phyloP scores from a whole-genome alignment of 371 early-diverging fungal species.

The Sporodiniella umbellata region DNA sequence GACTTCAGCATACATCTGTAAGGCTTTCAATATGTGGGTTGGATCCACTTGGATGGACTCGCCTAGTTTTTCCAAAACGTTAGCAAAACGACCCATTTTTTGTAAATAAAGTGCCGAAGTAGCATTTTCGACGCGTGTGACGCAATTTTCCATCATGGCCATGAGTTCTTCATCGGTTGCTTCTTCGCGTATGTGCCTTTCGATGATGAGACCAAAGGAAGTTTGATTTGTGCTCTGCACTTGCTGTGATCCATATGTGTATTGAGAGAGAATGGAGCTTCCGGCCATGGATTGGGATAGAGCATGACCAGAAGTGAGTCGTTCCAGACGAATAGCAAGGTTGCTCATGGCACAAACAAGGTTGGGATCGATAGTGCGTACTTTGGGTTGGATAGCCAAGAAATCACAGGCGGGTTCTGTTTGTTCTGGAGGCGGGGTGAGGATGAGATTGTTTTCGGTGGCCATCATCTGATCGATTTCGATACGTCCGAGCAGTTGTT shows the following conservation, averaged over 20 bases:
- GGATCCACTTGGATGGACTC: slow-evolving; percentile 57
- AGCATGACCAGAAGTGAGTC: slow-evolving; percentile 34
- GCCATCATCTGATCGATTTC: slow-evolving; percentile 31
- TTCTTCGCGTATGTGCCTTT: slow-evolving; percentile 49
- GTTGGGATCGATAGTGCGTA: slow-evolving; percentile 30
- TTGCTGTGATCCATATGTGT: slow-evolving; percentile 7
- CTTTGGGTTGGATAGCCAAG: not conserved
- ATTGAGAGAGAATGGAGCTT: slow-evolving; percentile 21
- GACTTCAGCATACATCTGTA: slow-evolving; percentile 61
- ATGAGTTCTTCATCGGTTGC: slow-evolving; percentile 59
- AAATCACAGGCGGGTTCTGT: slow-evolving; percentile 1
- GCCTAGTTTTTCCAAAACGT: slow-evolving; percentile 56
- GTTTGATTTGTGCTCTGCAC: slow-evolving; percentile 22
- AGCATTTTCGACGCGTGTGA: slow-evolving; percentile 64
- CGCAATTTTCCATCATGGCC: slow-evolving; percentile 55
- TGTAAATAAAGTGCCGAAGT: slow-evolving; percentile 57
- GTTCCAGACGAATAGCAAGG: slow-evolving; percentile 42
- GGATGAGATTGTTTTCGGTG: not conserved
- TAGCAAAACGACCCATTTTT: slow-evolving; percentile 53
- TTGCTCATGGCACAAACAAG: slow-evolving; percentile 33
- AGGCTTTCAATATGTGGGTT: slow-evolving; percentile 53
- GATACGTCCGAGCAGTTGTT: slow-evolving; percentile 50
- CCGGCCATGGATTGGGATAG: slow-evolving; percentile 21
- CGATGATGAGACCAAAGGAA: slow-evolving; percentile 23
- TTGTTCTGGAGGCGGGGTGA: not conserved